Base-by-base conservation (phyloP, 371 early-diverging fungal genomes). In the Chytridium lagenaria region DNA sequence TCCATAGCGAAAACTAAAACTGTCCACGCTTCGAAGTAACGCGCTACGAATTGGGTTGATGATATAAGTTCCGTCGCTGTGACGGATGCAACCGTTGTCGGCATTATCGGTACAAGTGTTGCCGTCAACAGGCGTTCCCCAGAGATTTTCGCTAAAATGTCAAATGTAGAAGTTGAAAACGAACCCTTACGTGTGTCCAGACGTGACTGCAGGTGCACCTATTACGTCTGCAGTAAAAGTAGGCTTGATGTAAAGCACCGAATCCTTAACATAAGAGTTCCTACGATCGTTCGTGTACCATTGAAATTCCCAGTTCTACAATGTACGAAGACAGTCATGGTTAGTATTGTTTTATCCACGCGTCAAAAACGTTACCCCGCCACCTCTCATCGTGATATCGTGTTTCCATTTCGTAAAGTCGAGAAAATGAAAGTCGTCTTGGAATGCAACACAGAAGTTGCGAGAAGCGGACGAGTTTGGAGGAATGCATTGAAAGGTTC, bases 31-130 rank as follows among this genome's bases (percentile, higher is more conserved):
- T 86, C 87, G 69, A 3, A 92, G 67, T 34, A 83, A 72, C 2
- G 90, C 91, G 0, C 89, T 89, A 70, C 87, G 89, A 59, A 92
- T 83, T 1, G 92, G 92, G 57, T 91, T 91, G 67, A 92, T 67
- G 69, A 86, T 88, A 67, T 84, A 83, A 5, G 81, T 86, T 23
- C 83, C 87, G 40, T 79, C 79, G 16, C 86, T 82, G 1, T 86
- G 79, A 28, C 90, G 85, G 61, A 82, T 81, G 67, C 91, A 90
- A 2, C 90, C 90, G 68, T 76, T 83, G 71, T 73, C 72, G 55
- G 67, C 77, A 51, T 77, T 71, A 38, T 77, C 79, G 2, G 79
- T 86, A 67, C 68, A 74, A 7, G 78, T 75, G 22, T n/a, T n/a
- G n/a, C n/a, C n/a, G n/a, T n/a, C n/a, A n/a, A n/a, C n/a, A n/a